Percentiles rank a stretch among this genome's conserved stretches.
Conservation (phyloP, 306 rosid species). For the Lathyrus tuberosus region DNA sequence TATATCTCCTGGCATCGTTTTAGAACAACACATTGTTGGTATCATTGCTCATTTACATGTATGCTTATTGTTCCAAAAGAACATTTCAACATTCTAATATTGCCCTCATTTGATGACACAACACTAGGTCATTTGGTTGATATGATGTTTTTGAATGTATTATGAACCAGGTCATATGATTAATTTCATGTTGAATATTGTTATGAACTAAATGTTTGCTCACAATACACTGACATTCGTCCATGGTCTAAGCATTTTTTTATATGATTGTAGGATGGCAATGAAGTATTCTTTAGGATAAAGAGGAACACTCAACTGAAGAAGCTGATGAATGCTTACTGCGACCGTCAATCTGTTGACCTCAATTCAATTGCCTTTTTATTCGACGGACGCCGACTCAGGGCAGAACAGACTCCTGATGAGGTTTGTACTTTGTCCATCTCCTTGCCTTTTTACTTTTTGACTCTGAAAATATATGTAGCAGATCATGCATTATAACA, state of each 20-base stretch:
- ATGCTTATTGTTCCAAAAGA: background rate
- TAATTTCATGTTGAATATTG: background rate
- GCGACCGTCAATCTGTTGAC: constrained; percentile 70
- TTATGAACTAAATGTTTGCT: background rate
- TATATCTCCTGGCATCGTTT: no score
- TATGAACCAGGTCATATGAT: background rate
- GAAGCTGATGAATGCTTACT: constrained; percentile 81
- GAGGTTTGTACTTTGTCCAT: constrained; percentile 54
- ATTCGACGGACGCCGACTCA: constrained; percentile 71
- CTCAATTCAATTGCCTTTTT: constrained; percentile 56
- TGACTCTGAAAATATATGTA: background rate
- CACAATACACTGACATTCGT: background rate
- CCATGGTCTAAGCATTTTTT: background rate
- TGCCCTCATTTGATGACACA: background rate
- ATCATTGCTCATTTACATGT: no score
- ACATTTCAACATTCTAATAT: background rate
- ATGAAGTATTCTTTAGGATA: constrained; percentile 66
- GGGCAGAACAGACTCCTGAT: constrained; percentile 72
- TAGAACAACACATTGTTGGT: no score
- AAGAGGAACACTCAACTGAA: constrained; percentile 73
- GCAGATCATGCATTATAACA: background rate
- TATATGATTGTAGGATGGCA: constrained; percentile 53
- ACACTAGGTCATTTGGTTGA: background rate
- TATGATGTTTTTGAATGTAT: background rate
- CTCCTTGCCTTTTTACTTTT: background rate